Base-by-base conservation (phyloP, 129 eudicot species). In the Solidago caesia region DNA sequence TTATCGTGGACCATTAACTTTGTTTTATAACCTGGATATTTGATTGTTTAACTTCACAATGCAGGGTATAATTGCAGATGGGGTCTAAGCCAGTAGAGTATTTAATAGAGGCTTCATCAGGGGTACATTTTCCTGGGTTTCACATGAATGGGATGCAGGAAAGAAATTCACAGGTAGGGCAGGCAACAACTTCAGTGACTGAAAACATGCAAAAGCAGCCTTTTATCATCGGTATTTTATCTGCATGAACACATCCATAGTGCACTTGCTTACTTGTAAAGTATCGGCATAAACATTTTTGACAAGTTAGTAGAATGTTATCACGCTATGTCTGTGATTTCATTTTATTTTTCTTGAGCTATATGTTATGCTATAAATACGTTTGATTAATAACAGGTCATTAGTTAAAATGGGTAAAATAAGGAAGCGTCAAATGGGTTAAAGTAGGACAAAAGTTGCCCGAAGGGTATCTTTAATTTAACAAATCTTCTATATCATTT, bases 51-150 rank as follows among this genome's bases (percentile, higher is more conserved):
- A 52, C 47, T 76, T 60, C 12, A 8, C 42, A 11, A 26, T 67
- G 78, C 81, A 76, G 87, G 70, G 53, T 51, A 80, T 55, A 53
- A 66, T 45, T 62, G 71, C 74, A 63, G 60, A 90, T 90, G 96
- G 93, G 90, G 82, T 87, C 99, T 67, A 85, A 86, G 70, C 82
- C 88, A 71, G 97, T 89, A 39, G 97, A 85, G 53, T 91, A 91
- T 75, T 75, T 95, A 75, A 83, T 95, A 76, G 97, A 88, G 82
- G 87, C 89, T 80, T 85, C 91, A 85, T 85, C 97, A 73, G 93
- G 94, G 71, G 99, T 75, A 66, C 99, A 95, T 84, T 95, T 85
- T 86, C 91, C 99, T 69, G 99, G 99, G 63, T 95, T 95, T 85
- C 99, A 87, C 78, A 72, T 89, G 83, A 77, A 93, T 77, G 96